Base-by-base conservation (phyloP, 805 yeast genomes). In the Saturnispora sekii region DNA sequence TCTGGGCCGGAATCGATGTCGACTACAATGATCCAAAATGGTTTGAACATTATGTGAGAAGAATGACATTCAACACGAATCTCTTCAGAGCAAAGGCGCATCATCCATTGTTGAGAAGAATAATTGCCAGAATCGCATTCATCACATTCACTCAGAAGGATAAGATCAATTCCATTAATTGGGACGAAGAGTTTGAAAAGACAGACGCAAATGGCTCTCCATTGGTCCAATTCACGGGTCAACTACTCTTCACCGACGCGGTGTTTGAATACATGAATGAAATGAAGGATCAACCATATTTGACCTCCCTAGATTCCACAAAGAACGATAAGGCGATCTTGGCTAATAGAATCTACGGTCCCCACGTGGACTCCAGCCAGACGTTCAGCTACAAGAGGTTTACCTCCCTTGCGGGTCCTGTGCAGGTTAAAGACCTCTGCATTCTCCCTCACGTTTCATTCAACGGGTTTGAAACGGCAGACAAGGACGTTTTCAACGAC, bases 121-220 rank as follows among this genome's bases (percentile, higher is more conserved):
- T 62, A 18, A 59, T 62, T 38, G 58, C 64, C 12, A 52, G 63
- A 48, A 61, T 62, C 44, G 54, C 61, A 1, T 62, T 53, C 48
- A 60, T 62, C 32, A 49, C 55, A 15, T 55, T 52, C 45, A 51
- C 60, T 5, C 61, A 62, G 48, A 52, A 50, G 46, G 54, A 56
- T 5, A 40, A 46, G 28, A 58, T 62, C 38, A 44, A 44, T 44
- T 51, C 55, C 32, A 51, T 55, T 4, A 54, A 60, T 42, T 61
- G 65, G 65, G 51, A 58, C 14, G 45, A 48, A 4, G 57, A 57
- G 7, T 61, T 52, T 39, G 44, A 54, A 34, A 53, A 56, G 26
- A 44, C 56, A 16, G 65, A 61, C 47, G 59, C 62, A 4, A 58
- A 59, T 31, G 63, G 64, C 12, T 56, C 56, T 34, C 62, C 64